Evolutionary conservation across 768 basidiomycete species (phyloP).

Genomic region (Mycena haematopus): DNA sequence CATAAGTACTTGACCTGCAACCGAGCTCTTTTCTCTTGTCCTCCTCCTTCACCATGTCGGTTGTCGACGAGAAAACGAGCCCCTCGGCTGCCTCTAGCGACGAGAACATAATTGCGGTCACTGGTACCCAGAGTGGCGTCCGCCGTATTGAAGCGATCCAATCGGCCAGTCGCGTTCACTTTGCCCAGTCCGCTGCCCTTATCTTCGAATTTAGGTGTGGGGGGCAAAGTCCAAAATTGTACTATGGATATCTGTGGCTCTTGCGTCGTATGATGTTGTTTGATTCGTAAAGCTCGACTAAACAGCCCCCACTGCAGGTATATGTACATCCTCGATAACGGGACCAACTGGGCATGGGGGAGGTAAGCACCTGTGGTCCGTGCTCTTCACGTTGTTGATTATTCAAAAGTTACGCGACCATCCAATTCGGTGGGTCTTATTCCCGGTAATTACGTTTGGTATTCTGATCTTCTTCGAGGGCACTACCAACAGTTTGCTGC

Average conservation of each 20-base stretch:
- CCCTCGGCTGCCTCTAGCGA: conserved; percentile 16
- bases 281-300: neutral
- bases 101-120: conserved; percentile 18
- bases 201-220: conserved; percentile 24
- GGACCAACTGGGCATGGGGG: conserved; percentile 32
- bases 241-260: conserved; percentile 28
- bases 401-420: conserved; percentile 23
- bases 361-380: conserved; percentile 11
- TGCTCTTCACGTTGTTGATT: neutral
- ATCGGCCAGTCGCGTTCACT: conserved; percentile 14
- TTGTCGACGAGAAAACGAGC: conserved; percentile 21
- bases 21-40: neutral
- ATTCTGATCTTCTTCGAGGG: neutral
- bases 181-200: neutral
- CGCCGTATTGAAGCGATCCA: conserved; percentile 28
- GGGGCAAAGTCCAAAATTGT: conserved; percentile 29
- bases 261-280: conserved; percentile 24
- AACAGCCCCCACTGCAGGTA: conserved; percentile 13
- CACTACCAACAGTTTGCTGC: conserved; percentile 31
- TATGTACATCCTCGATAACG: conserved; percentile 25
- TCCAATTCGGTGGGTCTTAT: conserved; percentile 23
- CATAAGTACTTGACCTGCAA: neutral
- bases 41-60: conserved; percentile 10
- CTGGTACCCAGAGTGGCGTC: conserved; percentile 27
- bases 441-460: neutral